Percentiles rank a stretch among this genome's conserved stretches.
phyloP scores from a whole-genome alignment of 2,329 filamentous ascomycete genomes.

The Penicillium sp. region DNA sequence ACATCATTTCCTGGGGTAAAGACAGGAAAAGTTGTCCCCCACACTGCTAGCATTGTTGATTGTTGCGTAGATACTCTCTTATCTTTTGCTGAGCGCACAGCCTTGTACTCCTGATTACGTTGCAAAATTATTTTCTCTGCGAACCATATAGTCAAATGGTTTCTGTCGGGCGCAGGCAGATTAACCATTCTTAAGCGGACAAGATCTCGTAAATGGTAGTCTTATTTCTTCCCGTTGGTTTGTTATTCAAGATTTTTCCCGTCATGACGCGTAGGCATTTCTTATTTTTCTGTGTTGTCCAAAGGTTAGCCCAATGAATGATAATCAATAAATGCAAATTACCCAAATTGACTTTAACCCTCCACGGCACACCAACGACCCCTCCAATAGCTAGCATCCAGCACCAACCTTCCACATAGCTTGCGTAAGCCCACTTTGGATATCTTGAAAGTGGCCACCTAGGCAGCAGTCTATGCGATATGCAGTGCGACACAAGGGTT shows the following conservation, averaged over 20 bases:
- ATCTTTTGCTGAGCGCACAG: neutral
- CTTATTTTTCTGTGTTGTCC: neutral
- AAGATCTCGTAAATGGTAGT: neutral
- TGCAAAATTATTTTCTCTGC: neutral
- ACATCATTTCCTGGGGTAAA: neutral
- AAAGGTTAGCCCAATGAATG: neutral
- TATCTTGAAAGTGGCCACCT: neutral
- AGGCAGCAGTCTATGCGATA: neutral
- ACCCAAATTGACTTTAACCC: neutral
- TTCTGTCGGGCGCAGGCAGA: neutral
- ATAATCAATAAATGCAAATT: neutral
- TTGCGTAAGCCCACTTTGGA: neutral
- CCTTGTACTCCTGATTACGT: neutral
- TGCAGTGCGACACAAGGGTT: neutral
- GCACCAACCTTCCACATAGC: neutral
- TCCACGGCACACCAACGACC: neutral
- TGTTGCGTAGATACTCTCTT: neutral
- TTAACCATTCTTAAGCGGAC: neutral
- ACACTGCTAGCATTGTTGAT: neutral
- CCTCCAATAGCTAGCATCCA: neutral
- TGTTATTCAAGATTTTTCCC: neutral
- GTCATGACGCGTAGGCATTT: neutral
- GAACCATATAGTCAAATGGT: neutral
- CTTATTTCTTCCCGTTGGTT: neutral
- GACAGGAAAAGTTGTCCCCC: neutral